Percentiles rank a stretch among this genome's conserved stretches.
Conservation (phyloP, 257 asterid species). For the Marsdenia floribunda region DNA sequence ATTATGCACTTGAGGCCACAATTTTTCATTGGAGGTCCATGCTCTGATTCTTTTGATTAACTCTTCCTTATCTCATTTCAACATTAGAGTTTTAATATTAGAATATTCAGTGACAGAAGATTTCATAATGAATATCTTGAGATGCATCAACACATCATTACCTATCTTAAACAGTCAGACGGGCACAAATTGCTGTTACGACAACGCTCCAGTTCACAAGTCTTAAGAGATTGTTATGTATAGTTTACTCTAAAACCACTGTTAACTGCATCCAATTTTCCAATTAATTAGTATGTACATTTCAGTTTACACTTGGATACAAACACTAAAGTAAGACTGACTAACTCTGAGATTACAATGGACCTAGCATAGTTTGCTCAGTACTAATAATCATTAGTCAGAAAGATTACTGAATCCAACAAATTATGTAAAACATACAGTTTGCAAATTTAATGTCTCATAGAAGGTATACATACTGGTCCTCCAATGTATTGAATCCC, state of each 20-base stretch:
- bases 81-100: background rate
- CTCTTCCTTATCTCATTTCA: background rate
- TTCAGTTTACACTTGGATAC: background rate
- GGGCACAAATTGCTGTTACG: background rate
- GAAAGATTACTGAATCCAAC: background rate
- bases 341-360: background rate
- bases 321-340: background rate
- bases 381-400: background rate
- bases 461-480: slow-evolving; percentile 49
- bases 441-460: slow-evolving; percentile 2
- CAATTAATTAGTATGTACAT: background rate
- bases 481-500: slow-evolving; percentile 90
- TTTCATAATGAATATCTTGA: background rate
- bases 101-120: background rate
- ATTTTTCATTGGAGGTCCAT: background rate
- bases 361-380: background rate
- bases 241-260: background rate
- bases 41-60: background rate
- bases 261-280: background rate
- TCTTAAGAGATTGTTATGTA: background rate
- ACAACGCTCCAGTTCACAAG: background rate
- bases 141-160: background rate
- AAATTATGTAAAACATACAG: background rate
- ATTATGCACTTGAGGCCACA: background rate
- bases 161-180: background rate